A percentile compares a stretch with the other conserved stretches of the same genome.
phyloP scores from a whole-genome alignment of 1,284 basidiomycete species.

The Filobasidium uniguttulatum region DNA sequence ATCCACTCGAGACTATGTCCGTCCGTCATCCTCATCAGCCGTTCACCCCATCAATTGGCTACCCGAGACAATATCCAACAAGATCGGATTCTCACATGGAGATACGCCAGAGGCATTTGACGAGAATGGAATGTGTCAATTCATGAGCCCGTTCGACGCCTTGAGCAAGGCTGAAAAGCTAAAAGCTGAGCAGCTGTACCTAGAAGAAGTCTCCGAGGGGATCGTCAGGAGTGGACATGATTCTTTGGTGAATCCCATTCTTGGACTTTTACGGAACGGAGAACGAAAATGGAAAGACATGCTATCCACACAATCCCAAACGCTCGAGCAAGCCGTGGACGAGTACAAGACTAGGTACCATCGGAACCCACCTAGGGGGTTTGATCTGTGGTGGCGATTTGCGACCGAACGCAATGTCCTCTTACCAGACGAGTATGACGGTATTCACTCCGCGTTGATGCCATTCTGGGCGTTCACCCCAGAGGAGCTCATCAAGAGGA shows the following conservation, averaged over 20 bases:
- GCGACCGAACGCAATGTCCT: not conserved
- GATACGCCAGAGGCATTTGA: slow-evolving; percentile 29
- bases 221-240: slow-evolving; percentile 18
- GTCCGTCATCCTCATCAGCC: slow-evolving; percentile 3
- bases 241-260: slow-evolving; percentile 32
- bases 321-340: slow-evolving; percentile 38
- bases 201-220: slow-evolving; percentile 27
- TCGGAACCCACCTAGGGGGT: slow-evolving; percentile 37
- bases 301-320: slow-evolving; percentile 37
- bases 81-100: slow-evolving; percentile 6
- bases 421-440: too few relatives aligned
- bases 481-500: slow-evolving; percentile 25
- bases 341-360: slow-evolving; percentile 38
- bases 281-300: slow-evolving; percentile 38
- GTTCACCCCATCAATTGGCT: slow-evolving; percentile 12
- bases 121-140: slow-evolving; percentile 33
- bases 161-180: slow-evolving; percentile 26
- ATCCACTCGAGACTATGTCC: slow-evolving; percentile 6
- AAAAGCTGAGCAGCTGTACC: slow-evolving; percentile 21
- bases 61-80: not conserved
- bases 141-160: slow-evolving; percentile 34
- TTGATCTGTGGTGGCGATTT: slow-evolving; percentile 31
- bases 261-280: slow-evolving; percentile 37
- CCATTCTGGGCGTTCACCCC: slow-evolving; percentile 34
- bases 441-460: slow-evolving; percentile 34